Evolutionary conservation across 768 basidiomycete species (phyloP).

Genomic region (Macrocybe gigantea): DNA sequence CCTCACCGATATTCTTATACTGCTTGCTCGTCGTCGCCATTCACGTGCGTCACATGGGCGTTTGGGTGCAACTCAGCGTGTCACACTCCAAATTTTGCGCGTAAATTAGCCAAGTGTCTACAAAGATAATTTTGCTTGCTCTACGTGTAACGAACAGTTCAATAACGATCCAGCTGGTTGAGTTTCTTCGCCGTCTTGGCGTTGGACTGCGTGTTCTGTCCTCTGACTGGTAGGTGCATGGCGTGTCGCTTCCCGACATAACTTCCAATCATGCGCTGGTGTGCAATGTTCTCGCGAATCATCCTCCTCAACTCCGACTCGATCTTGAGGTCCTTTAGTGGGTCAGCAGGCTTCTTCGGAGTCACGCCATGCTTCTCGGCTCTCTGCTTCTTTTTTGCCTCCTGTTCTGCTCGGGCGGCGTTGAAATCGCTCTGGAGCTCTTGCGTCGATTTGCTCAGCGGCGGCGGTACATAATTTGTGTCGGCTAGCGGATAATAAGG

Average conservation of each 20-base stretch:
- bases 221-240: constrained; percentile 89
- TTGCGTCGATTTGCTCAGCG: constrained; percentile 31
- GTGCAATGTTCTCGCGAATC: constrained; percentile 86
- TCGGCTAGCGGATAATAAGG: constrained; percentile 64
- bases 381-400: constrained; percentile 22
- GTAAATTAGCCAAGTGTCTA: background rate
- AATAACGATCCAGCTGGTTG: constrained; percentile 69
- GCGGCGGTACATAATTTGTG: constrained; percentile 42
- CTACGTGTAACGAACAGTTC: too few relatives aligned
- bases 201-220: constrained; percentile 89
- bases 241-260: constrained; percentile 92
- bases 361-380: constrained; percentile 13
- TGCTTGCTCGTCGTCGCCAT: constrained; percentile 80
- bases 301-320: constrained; percentile 82
- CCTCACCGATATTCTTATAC: constrained; percentile 87
- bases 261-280: constrained; percentile 90
- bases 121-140: background rate
- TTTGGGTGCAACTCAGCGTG: background rate
- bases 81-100: background rate
- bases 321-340: constrained; percentile 70
- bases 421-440: constrained; percentile 35
- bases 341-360: constrained; percentile 37
- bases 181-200: constrained; percentile 87
- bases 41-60: constrained; percentile 5
- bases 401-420: constrained; percentile 20